Percentiles rank a stretch among this genome's conserved stretches.
These are phyloP conservation scores for Houttuynia cordata DNA, from an alignment of 164 flowering plant species.

Conservation along the genomic window DNA sequence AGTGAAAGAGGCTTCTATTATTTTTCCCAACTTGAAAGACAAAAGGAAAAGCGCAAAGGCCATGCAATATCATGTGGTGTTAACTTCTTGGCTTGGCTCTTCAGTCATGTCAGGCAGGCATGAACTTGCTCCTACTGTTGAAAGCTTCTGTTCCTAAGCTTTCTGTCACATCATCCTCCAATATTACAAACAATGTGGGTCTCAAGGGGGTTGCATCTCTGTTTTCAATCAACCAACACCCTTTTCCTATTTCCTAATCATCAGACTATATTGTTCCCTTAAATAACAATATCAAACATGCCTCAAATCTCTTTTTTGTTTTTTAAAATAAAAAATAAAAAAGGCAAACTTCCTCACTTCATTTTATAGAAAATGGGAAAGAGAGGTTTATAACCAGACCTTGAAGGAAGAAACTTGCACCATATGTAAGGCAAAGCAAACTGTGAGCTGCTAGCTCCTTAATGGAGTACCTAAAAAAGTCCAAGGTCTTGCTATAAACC, in stretches of 20 bases:
- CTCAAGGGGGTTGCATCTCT: conserved; percentile 15
- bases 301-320: not conserved
- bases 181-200: conserved; percentile 50
- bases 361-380: conserved; percentile 7
- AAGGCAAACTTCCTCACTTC: not conserved
- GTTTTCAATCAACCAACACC: conserved; percentile 38
- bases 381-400: conserved; percentile 24
- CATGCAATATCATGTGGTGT: conserved; percentile 13
- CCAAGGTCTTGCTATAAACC: conserved; percentile 31
- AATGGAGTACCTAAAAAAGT: conserved; percentile 7
- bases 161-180: conserved; percentile 85
- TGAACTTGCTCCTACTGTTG: conserved; percentile 44
- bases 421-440: conserved; percentile 16
- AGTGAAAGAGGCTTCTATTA: conserved; percentile 14
- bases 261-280: conserved; percentile 9
- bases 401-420: conserved; percentile 19
- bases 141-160: conserved; percentile 77
- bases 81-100: conserved; percentile 19
- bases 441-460: not conserved
- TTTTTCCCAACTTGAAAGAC: conserved; percentile 20
- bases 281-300: conserved; percentile 13
- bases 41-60: conserved; percentile 11
- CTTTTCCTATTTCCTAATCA: conserved; percentile 6
- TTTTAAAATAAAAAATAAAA: not conserved
- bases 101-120: conserved; percentile 33